Conservation (phyloP, 129 eudicot species). For the Smallanthus sonchifolius region DNA sequence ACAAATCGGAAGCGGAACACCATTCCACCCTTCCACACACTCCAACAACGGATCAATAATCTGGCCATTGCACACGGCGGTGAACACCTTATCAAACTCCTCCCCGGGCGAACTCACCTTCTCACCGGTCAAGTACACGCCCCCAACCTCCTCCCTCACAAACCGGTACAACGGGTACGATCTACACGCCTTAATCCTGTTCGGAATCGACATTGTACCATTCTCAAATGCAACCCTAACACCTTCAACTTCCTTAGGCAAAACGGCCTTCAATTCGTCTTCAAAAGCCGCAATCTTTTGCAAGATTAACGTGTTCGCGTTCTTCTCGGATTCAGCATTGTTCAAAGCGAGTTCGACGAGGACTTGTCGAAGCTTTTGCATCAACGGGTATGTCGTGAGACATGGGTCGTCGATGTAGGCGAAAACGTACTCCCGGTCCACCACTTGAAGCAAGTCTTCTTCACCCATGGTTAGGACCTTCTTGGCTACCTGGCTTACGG, state of each 20-base stretch:
- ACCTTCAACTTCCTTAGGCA: constrained; percentile 56
- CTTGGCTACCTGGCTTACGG: background rate
- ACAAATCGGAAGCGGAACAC: constrained; percentile 6
- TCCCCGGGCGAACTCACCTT: constrained; percentile 54
- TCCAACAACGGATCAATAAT: constrained; percentile 33
- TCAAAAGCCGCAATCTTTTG: constrained; percentile 24
- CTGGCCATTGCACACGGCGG: constrained; percentile 31
- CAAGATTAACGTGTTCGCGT: background rate
- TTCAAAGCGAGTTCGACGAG: constrained; percentile 41
- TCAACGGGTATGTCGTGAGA: constrained; percentile 36
- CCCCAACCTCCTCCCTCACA: constrained; percentile 43
- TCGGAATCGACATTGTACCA: background rate
- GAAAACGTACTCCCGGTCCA: constrained; percentile 48
- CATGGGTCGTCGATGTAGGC: constrained; percentile 57
- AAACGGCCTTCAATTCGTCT: constrained; percentile 39
- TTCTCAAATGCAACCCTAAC: constrained; percentile 18
- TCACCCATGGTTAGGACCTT: constrained; percentile 7
- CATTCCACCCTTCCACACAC: constrained; percentile 8
- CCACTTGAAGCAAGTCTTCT: constrained; percentile 8
- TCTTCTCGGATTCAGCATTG: constrained; percentile 39
- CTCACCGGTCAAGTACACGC: constrained; percentile 46
- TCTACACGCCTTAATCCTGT: constrained; percentile 34
- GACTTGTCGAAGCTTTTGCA: background rate
- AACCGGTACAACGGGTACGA: constrained; percentile 61
- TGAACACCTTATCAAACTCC: constrained; percentile 16